phyloP scores from a whole-genome alignment of 2,329 filamentous ascomycete species.

The Huntiella moniliformis region DNA sequence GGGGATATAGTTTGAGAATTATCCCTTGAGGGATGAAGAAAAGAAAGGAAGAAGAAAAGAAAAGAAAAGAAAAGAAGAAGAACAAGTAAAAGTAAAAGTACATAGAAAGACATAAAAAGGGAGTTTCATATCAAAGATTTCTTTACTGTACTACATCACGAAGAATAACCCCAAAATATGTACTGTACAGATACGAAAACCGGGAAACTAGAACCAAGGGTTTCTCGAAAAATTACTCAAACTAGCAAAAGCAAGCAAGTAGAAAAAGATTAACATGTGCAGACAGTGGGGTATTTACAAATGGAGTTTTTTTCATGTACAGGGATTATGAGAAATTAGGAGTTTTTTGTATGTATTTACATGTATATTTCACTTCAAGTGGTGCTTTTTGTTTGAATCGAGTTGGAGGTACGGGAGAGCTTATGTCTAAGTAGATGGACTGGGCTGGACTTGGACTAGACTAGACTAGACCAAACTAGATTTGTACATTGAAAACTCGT shows the following conservation, averaged over 20 bases:
- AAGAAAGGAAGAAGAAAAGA: not conserved
- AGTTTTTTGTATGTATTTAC: not conserved
- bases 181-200: not conserved
- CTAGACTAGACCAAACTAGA: too few species aligned
- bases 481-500: too few species aligned
- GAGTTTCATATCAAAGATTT: not conserved
- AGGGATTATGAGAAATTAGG: not conserved
- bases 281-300: not conserved
- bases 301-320: not conserved
- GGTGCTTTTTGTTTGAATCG: not conserved
- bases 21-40: not conserved
- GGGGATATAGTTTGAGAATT: too few species aligned
- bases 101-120: not conserved
- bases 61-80: not conserved
- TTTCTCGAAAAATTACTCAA: conserved; percentile 1
- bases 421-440: too few species aligned
- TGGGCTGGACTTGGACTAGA: too few species aligned
- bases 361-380: not conserved
- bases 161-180: not conserved
- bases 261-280: not conserved
- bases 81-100: not conserved
- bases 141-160: not conserved
- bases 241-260: not conserved
- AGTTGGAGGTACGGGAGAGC: not conserved
- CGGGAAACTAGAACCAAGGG: not conserved